Evolutionary conservation across 2,329 filamentous ascomycete species (phyloP), one percentile per base, ranked within the genome.

Genomic region (Cladosporium sp.): DNA sequence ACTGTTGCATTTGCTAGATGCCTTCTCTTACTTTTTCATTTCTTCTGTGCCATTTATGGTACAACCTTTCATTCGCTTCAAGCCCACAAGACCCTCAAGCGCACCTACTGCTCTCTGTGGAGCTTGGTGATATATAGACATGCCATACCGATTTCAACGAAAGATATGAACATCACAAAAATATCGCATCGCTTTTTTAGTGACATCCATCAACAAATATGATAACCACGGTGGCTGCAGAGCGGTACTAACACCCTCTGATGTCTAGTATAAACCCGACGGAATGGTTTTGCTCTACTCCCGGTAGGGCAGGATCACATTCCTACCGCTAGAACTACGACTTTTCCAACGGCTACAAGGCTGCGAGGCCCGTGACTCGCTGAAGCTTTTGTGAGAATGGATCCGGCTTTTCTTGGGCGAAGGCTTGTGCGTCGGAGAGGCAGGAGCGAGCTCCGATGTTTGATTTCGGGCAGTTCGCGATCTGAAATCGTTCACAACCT

Each of bases 61-160:
- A 8, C 44, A 18, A 12, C 5, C 12, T 30, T 38, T 38, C 30
- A 28, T 41, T 63, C 30, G 49, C 24, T 55, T 63, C 47, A 36
- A 36, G 34, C 21, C 1, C 41, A 44, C 28, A 63, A n/a, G 5
- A 28, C 21, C n/a, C 34, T 55, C 30, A 58, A 14, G 14, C 32
- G 5, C 34, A 18, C 7, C 47, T 26, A n/a, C n/a, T 21, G 41
- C 41, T 28, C n/a, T 58, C 21, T 38, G 18, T 7, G 30, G 24
- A 28, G 30, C 28, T 10, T 8, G 59, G 32, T 18, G 59, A 52
- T 54, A 52, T 32, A 64, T 64, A 64, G 61, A 64, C 49, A 64
- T 32, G 51, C 51, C 61, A 64, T 64, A 58, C 38, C 34, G 26
- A 57, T 64, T 47, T 36, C 47, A 41, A 57, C 61, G 61, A 64